Evolutionary conservation across 2,329 filamentous ascomycete genomes (phyloP), one percentile per base, ranked within the genome.

Genomic region (Ascochyta pisi): DNA sequence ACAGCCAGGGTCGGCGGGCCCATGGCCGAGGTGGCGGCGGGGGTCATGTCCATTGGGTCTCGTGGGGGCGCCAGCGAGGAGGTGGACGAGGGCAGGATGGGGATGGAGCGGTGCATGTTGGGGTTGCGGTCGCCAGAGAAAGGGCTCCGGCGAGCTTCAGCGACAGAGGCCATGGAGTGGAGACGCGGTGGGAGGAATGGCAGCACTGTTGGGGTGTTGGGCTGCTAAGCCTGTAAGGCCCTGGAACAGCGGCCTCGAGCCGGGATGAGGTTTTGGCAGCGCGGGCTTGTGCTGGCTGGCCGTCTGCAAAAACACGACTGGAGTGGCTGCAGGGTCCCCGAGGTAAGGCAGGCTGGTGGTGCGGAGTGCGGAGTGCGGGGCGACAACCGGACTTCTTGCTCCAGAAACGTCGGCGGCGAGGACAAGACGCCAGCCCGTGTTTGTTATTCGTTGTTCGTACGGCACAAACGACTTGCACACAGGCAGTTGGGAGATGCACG

Each of bases 31-130:
- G 78, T 70, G 39, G 81, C 75, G 33, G 63, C 54, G 39, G 82
- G 80, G 53, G 82, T 82, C 48, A 83, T 76, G 54, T 85, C 82
- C 83, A 86, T 86, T 51, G 81, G 78, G 59, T 84, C 83, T 50
- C 76, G 78, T 53, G 77, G 78, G 29, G 78, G 76, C 57, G 77
- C 73, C 44, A 77, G 75, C 42, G 78, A 65, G 43, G 79, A 77
- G 42, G 78, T 72, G 33, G 80, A 78, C 16, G 81, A 81, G 16
- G 80, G 77, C 46, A 83, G 77, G 56, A 84, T 79, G 45, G 82
- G 80, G 42, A 84, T 80, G 42, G 80, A 80, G 68, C 81, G 80
- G 68, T 81, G 78, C 61, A 80, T 78, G 53, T 76, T 73, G 43
- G 72, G 67, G 73, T 73, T 65, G 73, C 76, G 73, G 50, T 76